Evolutionary conservation across 1,284 basidiomycete genomes (phyloP).

Genomic region (Naganishia cerealis): DNA sequence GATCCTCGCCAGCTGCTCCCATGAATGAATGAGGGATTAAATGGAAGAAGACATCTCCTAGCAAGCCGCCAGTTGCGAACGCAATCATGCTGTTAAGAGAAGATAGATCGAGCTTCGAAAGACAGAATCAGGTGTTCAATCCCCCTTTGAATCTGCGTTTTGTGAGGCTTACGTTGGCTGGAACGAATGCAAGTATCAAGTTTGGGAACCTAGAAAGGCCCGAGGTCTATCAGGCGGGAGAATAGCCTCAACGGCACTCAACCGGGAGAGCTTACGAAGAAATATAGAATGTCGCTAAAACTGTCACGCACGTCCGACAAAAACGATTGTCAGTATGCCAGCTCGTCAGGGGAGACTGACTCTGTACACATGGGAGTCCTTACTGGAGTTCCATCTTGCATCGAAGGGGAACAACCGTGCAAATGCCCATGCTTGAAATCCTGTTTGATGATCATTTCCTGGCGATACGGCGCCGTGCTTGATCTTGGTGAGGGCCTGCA

Average conservation of each 20-base stretch:
- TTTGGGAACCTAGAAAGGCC: constrained; percentile 68
- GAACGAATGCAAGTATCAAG: constrained; percentile 85
- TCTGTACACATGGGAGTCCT: background rate
- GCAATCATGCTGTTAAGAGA: constrained; percentile 81
- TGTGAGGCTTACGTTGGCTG: constrained; percentile 49
- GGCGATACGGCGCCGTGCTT: constrained; percentile 8
- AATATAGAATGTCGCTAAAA: constrained; percentile 87
- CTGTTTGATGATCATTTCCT: constrained; percentile 1
- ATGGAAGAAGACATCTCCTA: constrained; percentile 86
- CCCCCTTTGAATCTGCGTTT: background rate
- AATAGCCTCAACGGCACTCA: constrained; percentile 32
- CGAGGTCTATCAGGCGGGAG: constrained; percentile 31
- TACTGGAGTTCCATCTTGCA: constrained; percentile 34
- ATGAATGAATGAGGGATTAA: constrained; percentile 85
- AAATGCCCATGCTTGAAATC: constrained; percentile 33
- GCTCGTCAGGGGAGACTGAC: background rate
- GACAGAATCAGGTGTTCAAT: background rate
- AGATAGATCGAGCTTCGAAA: constrained; percentile 63
- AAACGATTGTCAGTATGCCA: background rate
- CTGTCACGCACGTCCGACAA: background rate
- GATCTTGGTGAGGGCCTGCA: constrained; percentile 21
- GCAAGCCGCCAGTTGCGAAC: constrained; percentile 70
- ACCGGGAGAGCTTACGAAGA: constrained; percentile 68
- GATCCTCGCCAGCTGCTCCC: constrained; percentile 71
- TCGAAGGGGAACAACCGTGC: constrained; percentile 33